Base-by-base conservation (phyloP, 306 rosid species). In the Cucurbita moschata region DNA sequence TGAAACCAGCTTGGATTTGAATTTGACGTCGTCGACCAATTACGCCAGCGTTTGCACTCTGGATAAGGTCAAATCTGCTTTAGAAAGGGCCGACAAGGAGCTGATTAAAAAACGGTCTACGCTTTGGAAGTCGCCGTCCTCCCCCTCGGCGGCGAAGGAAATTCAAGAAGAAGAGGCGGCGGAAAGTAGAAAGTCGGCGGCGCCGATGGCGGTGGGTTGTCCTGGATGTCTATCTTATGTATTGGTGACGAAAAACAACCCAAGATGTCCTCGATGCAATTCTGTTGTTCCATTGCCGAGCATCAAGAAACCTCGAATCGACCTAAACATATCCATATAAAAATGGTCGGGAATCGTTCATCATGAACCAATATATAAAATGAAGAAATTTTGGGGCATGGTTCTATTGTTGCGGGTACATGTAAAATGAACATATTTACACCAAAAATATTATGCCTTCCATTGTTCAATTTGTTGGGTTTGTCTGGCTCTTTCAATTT, bases 191-290 rank as follows among this genome's bases (percentile, higher is more conserved):
- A 6, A 81, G 11, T 30, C 54, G 49, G 79, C 92, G 9, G 83
- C 97, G 1, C 96, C 97, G 5, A 75, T 91, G 70, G 97, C 97
- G n/a, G 96, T 86, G 18, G 99, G 96, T 14, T 95, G 99, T 71
- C 97, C 97, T 61, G 92, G 96, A 2, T 95, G 99, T 80, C 76
- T 95, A 26, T 91, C 99, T 0, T 95, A 95, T 79, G 97, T 95
- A 0, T 76, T 95, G 87, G 87, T 91, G 10, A 88, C 86, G 90
- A 91, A 88, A 85, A 91, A 83, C 63, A 88, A 95, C 78, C 99
- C 97, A 0, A 86, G 80, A 79, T 95, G 99, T 61, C 99, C 99
- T 7, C 81, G 99, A 82, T 95, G 99, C 80, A 86, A 82, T 60
- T 79, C 96, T 4, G 44, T 84, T 75, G 90, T 95, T 64, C 91